Base-by-base conservation (phyloP, 1,139 yeast genomes). In the Lodderomyces oxycetoniae region DNA sequence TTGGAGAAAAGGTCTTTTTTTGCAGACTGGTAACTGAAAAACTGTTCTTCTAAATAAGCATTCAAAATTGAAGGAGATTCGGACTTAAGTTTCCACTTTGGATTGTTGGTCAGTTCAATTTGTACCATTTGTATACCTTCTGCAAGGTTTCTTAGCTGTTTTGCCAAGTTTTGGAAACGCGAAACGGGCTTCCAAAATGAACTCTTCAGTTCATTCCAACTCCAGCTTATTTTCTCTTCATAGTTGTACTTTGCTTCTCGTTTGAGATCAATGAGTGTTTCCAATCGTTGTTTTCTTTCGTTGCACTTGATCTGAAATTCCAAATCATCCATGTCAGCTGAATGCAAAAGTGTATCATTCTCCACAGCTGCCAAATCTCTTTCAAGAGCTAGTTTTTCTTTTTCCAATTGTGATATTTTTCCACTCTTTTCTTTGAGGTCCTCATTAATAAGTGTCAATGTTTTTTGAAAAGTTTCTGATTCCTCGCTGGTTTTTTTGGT, bases 221-320 rank as follows among this genome's bases (percentile, higher is more conserved):
- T 41, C 63, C 63, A 59, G 11, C 33, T 14, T 17, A 36, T 37
- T 20, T 46, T 47, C 14, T 44, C 42, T 5, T 35, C 23, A 14
- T 39, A 13, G 2, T 28, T 31, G 8, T 22, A 28, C 28, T 14
- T 16, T 11, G 53, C 53, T 39, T 61, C 42, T 14, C 48, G 51
- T 31, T 70, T 49, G 26, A 71, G 48, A 17, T 59, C 46, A 1
- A 54, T 45, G 11, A 69, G 59, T 44, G 68, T 73, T 34, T 59
- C 67, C 3, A 68, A 41, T 20, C 68, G 44, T 2, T 57, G 50
- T 33, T 61, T 37, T 29, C 57, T 59, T 7, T 53, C 55, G 11
- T 54, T 51, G 33, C 49, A 52, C 30, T 57, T 56, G 33, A 59
- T 61, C 38, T 69, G 74, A 4, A 59, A 59, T 23, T 53, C 43